Base-by-base conservation (phyloP, 805 yeast species). In the Cyberlindnera veronae region DNA sequence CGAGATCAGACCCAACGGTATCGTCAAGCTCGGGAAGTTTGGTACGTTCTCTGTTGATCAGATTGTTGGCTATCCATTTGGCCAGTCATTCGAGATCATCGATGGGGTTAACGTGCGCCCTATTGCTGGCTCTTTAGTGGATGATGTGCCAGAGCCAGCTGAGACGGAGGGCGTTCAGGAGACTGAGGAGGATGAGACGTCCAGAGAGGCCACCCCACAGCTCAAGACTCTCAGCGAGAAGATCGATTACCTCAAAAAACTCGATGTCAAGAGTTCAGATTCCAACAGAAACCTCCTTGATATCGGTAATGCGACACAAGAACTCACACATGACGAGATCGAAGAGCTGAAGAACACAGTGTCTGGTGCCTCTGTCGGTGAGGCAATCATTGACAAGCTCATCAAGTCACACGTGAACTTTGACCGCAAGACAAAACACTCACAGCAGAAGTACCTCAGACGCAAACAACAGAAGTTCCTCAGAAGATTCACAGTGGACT, bases 391-490 rank as follows among this genome's bases (percentile, higher is more conserved):
- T 41, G 83, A 83, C 46, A 77, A 76, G 50, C 85, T 93, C 64
- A 82, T 89, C 45, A 81, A 80, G 45, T 79, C 90, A 11, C 98
- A 93, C 63, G 83, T 72, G 27, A 84, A 86, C 9, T 93, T 93
- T 58, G 87, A 86, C 51, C 82, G 86, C 59, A 93, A 93, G 62
- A 93, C 98, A 6, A 68, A 80, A 21, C 87, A 75, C 56, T 87
- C 96, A 2, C 96, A 93, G 61, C 95, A 85, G 51, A 93, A 93
- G 65, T 93, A 93, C 61, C 64, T 91, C 53, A 81, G 83, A 48
- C 77, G 99, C 54, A 93, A 93, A 64, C 95, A 88, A 62, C 89
- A 84, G 60, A 93, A 93, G 67, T 93, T 86, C 58, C 74, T 87
- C 42, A 77, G 95, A 58, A 75, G 87, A 53, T 91, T 93, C 66